phyloP scores from a whole-genome alignment of 495 filamentous ascomycete genomes.

The Glarea lozoyensis region DNA sequence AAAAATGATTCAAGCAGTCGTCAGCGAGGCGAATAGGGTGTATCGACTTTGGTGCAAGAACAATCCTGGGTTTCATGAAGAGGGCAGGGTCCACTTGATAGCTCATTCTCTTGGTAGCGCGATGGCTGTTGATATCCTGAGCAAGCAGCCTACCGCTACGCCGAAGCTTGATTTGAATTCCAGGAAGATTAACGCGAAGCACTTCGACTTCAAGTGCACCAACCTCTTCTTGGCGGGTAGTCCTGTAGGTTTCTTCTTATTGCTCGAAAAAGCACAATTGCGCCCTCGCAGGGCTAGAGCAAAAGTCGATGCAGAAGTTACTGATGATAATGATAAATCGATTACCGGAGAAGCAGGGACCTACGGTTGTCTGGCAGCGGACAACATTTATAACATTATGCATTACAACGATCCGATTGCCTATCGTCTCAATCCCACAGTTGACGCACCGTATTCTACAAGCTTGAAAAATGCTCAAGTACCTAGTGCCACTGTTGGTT shows the following conservation, averaged over 20 bases:
- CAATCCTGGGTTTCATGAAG: constrained; percentile 74
- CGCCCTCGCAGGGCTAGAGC: constrained; percentile 65
- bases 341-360: constrained; percentile 66
- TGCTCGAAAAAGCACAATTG: constrained; percentile 76
- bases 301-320: constrained; percentile 60
- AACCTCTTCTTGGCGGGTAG: constrained; percentile 89
- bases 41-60: constrained; percentile 89
- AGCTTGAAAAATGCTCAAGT: constrained; percentile 69
- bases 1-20: constrained; percentile 85
- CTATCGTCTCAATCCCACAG: constrained; percentile 82
- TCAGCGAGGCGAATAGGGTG: constrained; percentile 87
- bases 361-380: constrained; percentile 86
- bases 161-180: constrained; percentile 46
- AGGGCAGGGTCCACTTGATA: constrained; percentile 81
- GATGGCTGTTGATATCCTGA: constrained; percentile 88
- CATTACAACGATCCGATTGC: constrained; percentile 62
- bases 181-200: constrained; percentile 41
- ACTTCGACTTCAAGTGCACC: constrained; percentile 85
- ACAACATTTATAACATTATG: constrained; percentile 95
- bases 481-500: constrained; percentile 58
- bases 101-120: constrained; percentile 90
- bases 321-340: constrained; percentile 49
- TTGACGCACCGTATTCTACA: constrained; percentile 70
- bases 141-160: constrained; percentile 63
- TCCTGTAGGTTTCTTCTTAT: constrained; percentile 84